Conservation (phyloP, 129 eudicot species). For the Silybum marianum region DNA sequence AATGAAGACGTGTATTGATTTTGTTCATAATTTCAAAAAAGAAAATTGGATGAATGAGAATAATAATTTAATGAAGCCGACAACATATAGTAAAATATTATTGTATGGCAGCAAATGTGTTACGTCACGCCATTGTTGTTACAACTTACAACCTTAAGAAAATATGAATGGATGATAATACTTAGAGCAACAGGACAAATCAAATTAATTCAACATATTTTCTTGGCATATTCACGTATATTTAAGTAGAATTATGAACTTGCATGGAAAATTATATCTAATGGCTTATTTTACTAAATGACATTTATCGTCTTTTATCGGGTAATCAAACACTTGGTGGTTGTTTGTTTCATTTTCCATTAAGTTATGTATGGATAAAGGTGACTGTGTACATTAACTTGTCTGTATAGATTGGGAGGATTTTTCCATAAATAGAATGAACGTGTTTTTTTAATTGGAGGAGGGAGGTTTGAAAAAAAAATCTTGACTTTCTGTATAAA, state of each 20-base stretch:
- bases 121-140: not conserved
- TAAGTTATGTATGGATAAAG: not conserved
- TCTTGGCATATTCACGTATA: no score
- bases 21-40: not conserved
- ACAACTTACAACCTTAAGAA: not conserved
- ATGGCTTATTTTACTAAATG: no score
- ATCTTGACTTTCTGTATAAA: no score
- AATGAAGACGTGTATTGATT: not conserved
- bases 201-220: no score
- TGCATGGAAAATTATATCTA: not conserved
- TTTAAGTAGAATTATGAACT: no score
- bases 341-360: not conserved
- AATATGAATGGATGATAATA: no score
- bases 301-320: no score
- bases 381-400: not conserved
- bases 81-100: no score
- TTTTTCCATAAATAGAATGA: no score
- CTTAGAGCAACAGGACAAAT: not conserved
- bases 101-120: not conserved
- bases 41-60: not conserved
- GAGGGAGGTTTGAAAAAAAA: not conserved
- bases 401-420: not conserved
- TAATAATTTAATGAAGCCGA: not conserved
- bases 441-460: not conserved
- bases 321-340: not conserved